A percentile compares a stretch with the other conserved stretches of the same genome.
These are phyloP conservation scores for Crithidia brevicula DNA, from an alignment of 208 protist genomes.

Conservation along the genomic window DNA sequence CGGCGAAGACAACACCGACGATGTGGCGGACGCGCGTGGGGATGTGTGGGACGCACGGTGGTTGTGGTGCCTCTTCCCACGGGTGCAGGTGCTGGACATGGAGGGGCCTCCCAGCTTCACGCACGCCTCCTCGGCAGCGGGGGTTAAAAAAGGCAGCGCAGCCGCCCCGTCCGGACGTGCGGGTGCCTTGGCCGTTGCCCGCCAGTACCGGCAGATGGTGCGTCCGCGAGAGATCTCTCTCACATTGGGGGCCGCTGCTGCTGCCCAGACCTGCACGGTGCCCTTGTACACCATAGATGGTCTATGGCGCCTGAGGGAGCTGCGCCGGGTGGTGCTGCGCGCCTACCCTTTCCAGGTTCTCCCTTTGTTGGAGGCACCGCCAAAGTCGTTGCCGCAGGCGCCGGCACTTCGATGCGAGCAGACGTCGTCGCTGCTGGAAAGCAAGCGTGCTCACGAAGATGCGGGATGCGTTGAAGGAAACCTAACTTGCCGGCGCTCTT, in stretches of 20 bases:
- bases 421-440: too few relatives aligned
- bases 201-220: constrained; percentile 2
- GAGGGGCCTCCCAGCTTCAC: constrained; percentile 12
- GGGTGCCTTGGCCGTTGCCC: neutral
- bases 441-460: too few relatives aligned
- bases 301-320: constrained; percentile 1
- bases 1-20: neutral
- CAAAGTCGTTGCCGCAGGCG: too few relatives aligned
- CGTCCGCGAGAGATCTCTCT: constrained; percentile 3
- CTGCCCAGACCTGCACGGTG: constrained; percentile 4
- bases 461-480: too few relatives aligned
- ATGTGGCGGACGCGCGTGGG: neutral
- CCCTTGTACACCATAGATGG: neutral
- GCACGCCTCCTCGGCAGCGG: neutral
- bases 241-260: neutral
- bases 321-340: constrained; percentile 7
- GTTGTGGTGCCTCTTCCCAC: constrained; percentile 11
- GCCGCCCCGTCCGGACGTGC: neutral
- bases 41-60: constrained; percentile 11
- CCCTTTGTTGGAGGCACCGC: neutral
- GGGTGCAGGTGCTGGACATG: constrained; percentile 11
- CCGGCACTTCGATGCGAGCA: too few relatives aligned
- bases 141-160: too few relatives aligned
- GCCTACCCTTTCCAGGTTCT: constrained; percentile 11
- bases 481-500: too few relatives aligned